phyloP scores from a whole-genome alignment of 352 stramenopile species.

The Phytophthora sp. region DNA sequence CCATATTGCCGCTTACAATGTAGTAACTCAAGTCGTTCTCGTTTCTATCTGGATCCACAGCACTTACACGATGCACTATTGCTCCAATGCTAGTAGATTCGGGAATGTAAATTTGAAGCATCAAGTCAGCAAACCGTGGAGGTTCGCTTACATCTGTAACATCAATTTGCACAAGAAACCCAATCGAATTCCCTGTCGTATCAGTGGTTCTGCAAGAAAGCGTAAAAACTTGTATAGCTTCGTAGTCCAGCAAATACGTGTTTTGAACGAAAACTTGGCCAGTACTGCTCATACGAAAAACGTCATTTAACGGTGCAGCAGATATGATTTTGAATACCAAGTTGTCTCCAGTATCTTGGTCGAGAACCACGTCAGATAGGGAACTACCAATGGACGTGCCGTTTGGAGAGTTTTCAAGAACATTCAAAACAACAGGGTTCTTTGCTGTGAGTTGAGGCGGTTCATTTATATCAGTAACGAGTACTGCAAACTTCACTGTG shows the following conservation, averaged over 20 bases:
- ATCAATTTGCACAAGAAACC: conserved; percentile 17
- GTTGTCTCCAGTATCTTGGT: conserved; percentile 26
- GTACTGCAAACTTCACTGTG: conserved; percentile 15
- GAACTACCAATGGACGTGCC: conserved; percentile 9
- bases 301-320: conserved; percentile 4
- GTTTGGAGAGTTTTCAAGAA: conserved; percentile 31
- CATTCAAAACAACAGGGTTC: conserved; percentile 9
- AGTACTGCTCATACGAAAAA: conserved; percentile 6
- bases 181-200: conserved; percentile 11
- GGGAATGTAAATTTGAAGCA: conserved; percentile 15
- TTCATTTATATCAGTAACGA: conserved; percentile 26
- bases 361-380: conserved; percentile 17
- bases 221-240: conserved; percentile 6
- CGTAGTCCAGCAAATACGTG: conserved; percentile 16
- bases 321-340: conserved; percentile 4
- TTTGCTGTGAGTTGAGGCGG: conserved; percentile 4
- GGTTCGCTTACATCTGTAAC: conserved; percentile 30
- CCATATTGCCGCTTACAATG: conserved; percentile 4
- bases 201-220: conserved; percentile 23
- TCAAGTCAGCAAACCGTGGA: conserved; percentile 18
- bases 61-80: conserved; percentile 11
- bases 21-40: conserved; percentile 11
- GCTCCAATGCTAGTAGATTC: conserved; percentile 7
- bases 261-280: conserved; percentile 26
- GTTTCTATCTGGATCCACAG: conserved; percentile 25